Percentiles rank a stretch among this genome's conserved stretches.
Evolutionary conservation across 2,329 filamentous ascomycete genomes (phyloP).

Genomic region (Aschersonia sp.): DNA sequence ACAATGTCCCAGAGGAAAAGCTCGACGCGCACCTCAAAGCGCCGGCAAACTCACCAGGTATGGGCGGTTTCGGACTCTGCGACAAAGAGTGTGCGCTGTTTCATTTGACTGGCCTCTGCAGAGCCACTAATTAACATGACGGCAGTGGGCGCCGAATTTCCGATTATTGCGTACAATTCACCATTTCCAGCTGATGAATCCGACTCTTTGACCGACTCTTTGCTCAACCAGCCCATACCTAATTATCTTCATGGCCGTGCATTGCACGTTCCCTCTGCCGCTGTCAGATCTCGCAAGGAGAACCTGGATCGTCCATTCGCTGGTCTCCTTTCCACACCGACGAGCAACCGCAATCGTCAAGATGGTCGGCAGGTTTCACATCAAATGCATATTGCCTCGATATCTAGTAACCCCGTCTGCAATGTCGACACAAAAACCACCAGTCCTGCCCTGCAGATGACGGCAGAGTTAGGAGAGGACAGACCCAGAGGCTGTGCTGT

Average conservation of each 20-base stretch:
- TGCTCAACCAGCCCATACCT: slow-evolving; percentile 32
- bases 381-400: slow-evolving; percentile 16
- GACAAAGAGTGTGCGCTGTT: slow-evolving; percentile 8
- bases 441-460: slow-evolving; percentile 11
- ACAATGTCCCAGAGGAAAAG: slow-evolving; percentile 10
- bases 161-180: slow-evolving; percentile 7
- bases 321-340: slow-evolving; percentile 4
- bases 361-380: slow-evolving; percentile 27
- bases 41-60: slow-evolving; percentile 27
- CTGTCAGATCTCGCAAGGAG: slow-evolving; percentile 31
- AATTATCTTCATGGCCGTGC: slow-evolving; percentile 17
- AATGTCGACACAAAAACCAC: background rate
- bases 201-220: slow-evolving; percentile 28
- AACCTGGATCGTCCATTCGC: slow-evolving; percentile 13
- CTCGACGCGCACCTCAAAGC: slow-evolving; percentile 15
- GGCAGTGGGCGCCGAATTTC: slow-evolving; percentile 7
- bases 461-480: slow-evolving; percentile 6
- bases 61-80: slow-evolving; percentile 5
- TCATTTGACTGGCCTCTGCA: background rate
- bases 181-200: slow-evolving; percentile 20
- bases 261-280: slow-evolving; percentile 16
- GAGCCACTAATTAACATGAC: background rate
- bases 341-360: slow-evolving; percentile 9
- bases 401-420: slow-evolving; percentile 7
- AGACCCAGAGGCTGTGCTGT: too few species aligned